phyloP scores from a whole-genome alignment of 2,329 filamentous ascomycete species.

The Neophaeococcomyces aloes region DNA sequence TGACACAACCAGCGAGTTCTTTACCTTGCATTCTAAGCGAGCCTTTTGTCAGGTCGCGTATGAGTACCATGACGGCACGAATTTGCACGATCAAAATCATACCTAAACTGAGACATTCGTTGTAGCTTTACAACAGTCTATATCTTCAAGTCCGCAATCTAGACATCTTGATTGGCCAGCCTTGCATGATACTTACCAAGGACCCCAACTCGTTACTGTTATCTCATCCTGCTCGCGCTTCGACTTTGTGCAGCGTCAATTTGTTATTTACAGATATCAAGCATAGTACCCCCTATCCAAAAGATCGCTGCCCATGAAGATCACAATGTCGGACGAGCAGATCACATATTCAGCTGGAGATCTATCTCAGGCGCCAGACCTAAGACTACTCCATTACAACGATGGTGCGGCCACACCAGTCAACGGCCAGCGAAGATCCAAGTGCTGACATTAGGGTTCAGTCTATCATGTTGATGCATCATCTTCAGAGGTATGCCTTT shows the following conservation, averaged over 20 bases:
- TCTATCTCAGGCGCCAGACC: constrained; percentile 48
- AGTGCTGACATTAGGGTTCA: constrained; percentile 6
- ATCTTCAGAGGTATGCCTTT: constrained; percentile 9
- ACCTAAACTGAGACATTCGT: no score
- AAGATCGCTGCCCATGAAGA: not conserved
- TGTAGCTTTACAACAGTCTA: no score
- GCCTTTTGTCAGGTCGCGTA: no score
- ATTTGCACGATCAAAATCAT: no score
- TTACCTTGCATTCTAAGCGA: no score
- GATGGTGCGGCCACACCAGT: constrained; percentile 37
- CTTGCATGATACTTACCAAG: not conserved
- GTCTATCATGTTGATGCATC: constrained; percentile 71
- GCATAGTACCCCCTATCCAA: no score
- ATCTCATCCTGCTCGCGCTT: no score
- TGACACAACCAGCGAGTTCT: no score
- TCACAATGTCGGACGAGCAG: not conserved
- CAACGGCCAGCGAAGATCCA: not conserved
- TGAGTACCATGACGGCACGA: no score
- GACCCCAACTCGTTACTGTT: not conserved
- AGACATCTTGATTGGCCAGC: not conserved
- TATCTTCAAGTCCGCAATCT: constrained; percentile 1
- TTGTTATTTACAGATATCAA: no score
- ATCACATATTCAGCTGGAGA: constrained; percentile 26
- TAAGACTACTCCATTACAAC: constrained; percentile 83
- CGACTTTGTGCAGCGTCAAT: no score